Evolutionary conservation across 345 rosid species (phyloP), one percentile per base, ranked within the genome.

Genomic region (Rhodamnia argentea): DNA sequence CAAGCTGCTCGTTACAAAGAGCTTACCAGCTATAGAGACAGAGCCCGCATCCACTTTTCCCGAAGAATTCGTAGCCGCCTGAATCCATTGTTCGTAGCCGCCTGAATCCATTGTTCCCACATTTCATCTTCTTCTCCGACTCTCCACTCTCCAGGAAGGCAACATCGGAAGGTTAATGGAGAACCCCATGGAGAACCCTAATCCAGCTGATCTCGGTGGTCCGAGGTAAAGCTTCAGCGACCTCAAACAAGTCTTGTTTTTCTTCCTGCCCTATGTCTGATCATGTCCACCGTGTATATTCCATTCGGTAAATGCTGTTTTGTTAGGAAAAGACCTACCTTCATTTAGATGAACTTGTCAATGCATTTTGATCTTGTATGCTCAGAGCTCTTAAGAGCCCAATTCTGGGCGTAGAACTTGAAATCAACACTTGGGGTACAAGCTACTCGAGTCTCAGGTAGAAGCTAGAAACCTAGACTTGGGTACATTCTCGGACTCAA

Each of bases 91-190:
- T n/a, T n/a, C n/a, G n/a, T n/a, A n/a, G n/a, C n/a, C n/a, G n/a
- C n/a, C 10, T 8, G 51, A 47, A 47, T 1, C 11, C 51, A 40
- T 47, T 47, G 8, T 47, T 47, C 51, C 50, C 51, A 47, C 51
- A 10, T 8, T 47, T 47, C 51, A 10, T 47, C 51, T 47, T 47
- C 51, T 47, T 10, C 51, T 47, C 11, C 51, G 1, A 47, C 51
- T 47, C 51, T 47, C 51, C 51, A 27, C 15, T 16, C 29, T 10
- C 74, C 3, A 47, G 10, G 8, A 2, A 44, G 47, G 10, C 7
- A 44, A 44, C 4, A 44, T 44, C 5, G 40, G 27, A 0, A 60
- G 40, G 4, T 7, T 0, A n/a, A n/a, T n/a, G n/a, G n/a, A n/a
- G n/a, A n/a, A n/a, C n/a, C n/a, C n/a, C n/a, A n/a, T 7, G 22